Percentiles rank a stretch among this genome's conserved stretches.
phyloP scores from a whole-genome alignment of 176 grass and related monocot species.

The Triticum dicoccoides region DNA sequence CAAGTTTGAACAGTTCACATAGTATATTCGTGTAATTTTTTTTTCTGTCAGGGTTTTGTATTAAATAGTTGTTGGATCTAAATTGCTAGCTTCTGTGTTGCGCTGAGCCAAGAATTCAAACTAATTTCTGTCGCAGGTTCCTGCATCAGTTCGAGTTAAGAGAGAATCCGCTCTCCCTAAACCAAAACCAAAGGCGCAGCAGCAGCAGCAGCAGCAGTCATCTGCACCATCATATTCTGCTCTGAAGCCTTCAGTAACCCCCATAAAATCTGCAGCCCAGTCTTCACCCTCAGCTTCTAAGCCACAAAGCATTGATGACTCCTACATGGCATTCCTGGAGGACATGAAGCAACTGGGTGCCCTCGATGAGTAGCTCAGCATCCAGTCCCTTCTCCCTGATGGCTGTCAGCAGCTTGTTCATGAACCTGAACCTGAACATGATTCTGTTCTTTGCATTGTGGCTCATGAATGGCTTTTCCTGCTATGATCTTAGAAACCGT shows the following conservation, averaged over 20 bases:
- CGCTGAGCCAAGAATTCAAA: not conserved
- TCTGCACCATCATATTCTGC: slow-evolving; percentile 28
- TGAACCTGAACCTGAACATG: not conserved
- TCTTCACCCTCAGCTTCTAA: slow-evolving; percentile 45
- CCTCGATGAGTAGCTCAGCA: slow-evolving; percentile 56
- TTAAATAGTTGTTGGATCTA: not conserved
- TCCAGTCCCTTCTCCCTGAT: not conserved
- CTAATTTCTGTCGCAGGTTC: slow-evolving; percentile 55
- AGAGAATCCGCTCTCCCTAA: slow-evolving; percentile 82
- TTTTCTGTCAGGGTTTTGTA: not conserved
- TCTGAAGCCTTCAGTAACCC: slow-evolving; percentile 32
- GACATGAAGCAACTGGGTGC: slow-evolving; percentile 92
- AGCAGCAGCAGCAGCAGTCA: slow-evolving; percentile 53
- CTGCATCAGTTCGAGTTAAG: slow-evolving; percentile 91
- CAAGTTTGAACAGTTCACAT: not conserved
- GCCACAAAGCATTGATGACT: slow-evolving; percentile 87
- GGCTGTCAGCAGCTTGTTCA: slow-evolving; percentile 4
- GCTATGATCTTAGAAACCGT: slow-evolving; percentile 20
- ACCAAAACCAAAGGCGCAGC: slow-evolving; percentile 70
- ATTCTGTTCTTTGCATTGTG: not conserved
- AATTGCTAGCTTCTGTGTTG: not conserved
- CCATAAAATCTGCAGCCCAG: slow-evolving; percentile 44
- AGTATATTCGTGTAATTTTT: not conserved
- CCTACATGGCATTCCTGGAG: slow-evolving; percentile 97
- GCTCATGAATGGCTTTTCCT: not conserved